Evolutionary conservation across 2,329 filamentous ascomycete species (phyloP), one percentile per base, ranked within the genome.

Genomic region (Trichoderma sp.): DNA sequence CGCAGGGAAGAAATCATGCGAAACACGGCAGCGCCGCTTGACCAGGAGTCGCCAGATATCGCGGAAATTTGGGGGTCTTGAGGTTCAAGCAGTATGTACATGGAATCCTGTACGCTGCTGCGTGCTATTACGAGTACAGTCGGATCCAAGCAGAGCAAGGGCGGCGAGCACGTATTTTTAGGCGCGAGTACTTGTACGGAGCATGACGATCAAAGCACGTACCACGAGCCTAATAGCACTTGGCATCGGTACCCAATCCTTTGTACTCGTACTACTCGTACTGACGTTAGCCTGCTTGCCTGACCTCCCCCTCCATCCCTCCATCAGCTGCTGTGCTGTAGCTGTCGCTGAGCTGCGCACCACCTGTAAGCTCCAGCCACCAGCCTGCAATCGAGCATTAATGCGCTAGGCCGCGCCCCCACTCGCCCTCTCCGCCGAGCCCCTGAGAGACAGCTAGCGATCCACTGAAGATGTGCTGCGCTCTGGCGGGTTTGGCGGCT

Each of bases 381-480:
- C 24, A 58, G 64, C 55, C 57, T 33, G 21, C 47, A 49, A 61
- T 43, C 55, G 57, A 43, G 57, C 56, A 61, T 59, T 35, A 33
- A 33, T 60, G 58, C 40, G 55, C 43, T 63, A 57, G 56, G 19
- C 27, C 29, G 62, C 16, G 40, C 37, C 66, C 52, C 66, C 66
- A 68, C 66, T 43, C 66, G 52, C 49, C 16, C 65, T 29, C 64
- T 40, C 65, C 55, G 56, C 43, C 43, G 40, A 68, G 58, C 66
- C 66, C 66, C 66, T 68, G 66, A 68, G 57, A 68, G 33, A 40
- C 49, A 55, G 57, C 59, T 29, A 56, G 33, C 59, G 66, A 57
- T 68, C 66, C 66, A 68, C 66, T 68, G 66, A 37, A 68, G 66
- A 68, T 56, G 58, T 33, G 65, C 59, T 57, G 49, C 57, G 49